Conservation (phyloP, 768 basidiomycete species). For the Xanthoconium stramineum region DNA sequence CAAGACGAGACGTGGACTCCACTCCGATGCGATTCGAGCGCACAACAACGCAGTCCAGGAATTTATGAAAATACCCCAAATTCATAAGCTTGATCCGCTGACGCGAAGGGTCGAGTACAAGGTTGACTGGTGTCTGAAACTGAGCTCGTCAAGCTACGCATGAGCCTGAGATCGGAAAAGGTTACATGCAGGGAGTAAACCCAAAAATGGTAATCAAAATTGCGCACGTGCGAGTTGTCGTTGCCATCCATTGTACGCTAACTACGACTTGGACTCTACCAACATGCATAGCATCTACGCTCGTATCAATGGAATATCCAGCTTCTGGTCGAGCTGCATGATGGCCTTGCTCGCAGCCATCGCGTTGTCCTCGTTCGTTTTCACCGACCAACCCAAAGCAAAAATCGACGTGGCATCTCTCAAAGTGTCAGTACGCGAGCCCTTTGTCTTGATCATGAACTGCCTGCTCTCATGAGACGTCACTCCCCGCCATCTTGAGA, state of each 20-base stretch:
- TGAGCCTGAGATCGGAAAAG: neutral
- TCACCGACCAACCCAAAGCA: conserved; percentile 57
- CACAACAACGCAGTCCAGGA: neutral
- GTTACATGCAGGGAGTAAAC: neutral
- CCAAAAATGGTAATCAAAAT: conserved; percentile 10
- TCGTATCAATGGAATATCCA: conserved; percentile 70
- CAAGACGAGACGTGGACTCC: neutral
- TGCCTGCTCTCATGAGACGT: conserved; percentile 6
- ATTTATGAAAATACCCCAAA: conserved; percentile 9
- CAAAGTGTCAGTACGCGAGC: conserved; percentile 64
- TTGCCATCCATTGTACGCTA: neutral
- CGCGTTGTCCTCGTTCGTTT: conserved; percentile 68
- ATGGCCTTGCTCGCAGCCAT: conserved; percentile 70
- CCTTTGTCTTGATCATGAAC: conserved; percentile 2
- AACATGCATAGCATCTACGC: conserved; percentile 69
- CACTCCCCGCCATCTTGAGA: conserved; percentile 8
- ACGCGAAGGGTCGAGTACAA: conserved; percentile 10
- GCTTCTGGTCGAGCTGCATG: conserved; percentile 69
- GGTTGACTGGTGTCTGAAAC: conserved; percentile 4
- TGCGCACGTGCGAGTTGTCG: conserved; percentile 8
- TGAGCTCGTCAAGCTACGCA: neutral
- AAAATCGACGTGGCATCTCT: conserved; percentile 57
- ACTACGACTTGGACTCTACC: neutral
- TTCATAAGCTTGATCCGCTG: neutral
- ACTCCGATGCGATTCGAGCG: conserved; percentile 7